phyloP scores from a whole-genome alignment of 208 protist genomes.

The Acanthamoeba triangularis region DNA sequence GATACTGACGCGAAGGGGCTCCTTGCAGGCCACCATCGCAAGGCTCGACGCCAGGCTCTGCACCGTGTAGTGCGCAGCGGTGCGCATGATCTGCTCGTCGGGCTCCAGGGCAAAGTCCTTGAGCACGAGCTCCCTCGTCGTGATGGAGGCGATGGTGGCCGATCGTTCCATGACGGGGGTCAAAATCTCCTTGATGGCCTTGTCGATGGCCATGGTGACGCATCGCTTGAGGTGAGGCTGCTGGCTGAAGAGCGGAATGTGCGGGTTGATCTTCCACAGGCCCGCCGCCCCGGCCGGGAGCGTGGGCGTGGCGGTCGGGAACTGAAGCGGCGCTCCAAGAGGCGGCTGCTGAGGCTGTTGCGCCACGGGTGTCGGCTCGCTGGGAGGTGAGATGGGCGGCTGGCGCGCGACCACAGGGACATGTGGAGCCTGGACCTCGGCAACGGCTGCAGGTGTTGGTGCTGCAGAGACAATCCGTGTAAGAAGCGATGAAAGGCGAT shows the following conservation, averaged over 20 bases:
- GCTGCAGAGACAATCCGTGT: background rate
- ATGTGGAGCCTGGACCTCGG: background rate
- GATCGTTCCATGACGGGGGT: slow-evolving; percentile 95
- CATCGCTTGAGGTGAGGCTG: slow-evolving; percentile 72
- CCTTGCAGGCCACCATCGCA: slow-evolving; percentile 95
- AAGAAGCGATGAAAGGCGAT: background rate
- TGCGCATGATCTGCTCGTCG: slow-evolving; percentile 93
- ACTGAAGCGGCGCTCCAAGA: background rate
- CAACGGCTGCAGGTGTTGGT: background rate
- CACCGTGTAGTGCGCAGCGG: slow-evolving; percentile 94
- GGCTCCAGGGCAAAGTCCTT: slow-evolving; percentile 98
- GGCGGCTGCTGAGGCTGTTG: background rate
- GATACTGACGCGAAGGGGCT: slow-evolving; percentile 93
- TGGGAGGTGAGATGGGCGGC: background rate
- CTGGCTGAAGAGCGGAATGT: slow-evolving; percentile 74
- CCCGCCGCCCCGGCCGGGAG: background rate
- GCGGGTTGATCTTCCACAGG: slow-evolving; percentile 73
- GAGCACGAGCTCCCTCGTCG: slow-evolving; percentile 95
- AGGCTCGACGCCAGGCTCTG: slow-evolving; percentile 93
- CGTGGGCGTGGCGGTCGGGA: background rate
- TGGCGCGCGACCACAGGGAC: background rate
- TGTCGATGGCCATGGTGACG: slow-evolving; percentile 73
- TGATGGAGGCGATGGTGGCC: slow-evolving; percentile 95
- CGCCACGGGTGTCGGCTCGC: background rate
- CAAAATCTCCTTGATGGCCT: slow-evolving; percentile 89